Conservation (phyloP, 495 filamentous ascomycete species). For the Penicillium angulare region DNA sequence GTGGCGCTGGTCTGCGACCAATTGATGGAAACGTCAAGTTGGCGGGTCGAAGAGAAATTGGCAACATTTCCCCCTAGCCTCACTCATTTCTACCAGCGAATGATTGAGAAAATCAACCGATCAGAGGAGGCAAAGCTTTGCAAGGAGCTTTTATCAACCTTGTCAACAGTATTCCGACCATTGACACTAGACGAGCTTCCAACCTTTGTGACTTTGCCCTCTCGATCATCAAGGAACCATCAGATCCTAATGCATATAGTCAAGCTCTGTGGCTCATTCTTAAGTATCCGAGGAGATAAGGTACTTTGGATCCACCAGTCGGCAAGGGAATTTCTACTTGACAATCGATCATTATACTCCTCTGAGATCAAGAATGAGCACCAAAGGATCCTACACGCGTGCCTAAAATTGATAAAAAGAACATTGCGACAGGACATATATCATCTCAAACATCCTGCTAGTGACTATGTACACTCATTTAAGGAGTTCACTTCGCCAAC, state of each 20-base stretch:
- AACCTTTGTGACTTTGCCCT: constrained; percentile 14
- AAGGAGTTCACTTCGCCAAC: constrained; percentile 1
- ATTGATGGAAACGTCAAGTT: constrained; percentile 4
- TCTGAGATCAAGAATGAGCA: constrained; percentile 21
- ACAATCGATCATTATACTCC: background rate
- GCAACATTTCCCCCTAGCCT: constrained; percentile 13
- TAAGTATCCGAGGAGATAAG: constrained; percentile 19
- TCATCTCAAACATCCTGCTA: constrained; percentile 8
- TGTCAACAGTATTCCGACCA: constrained; percentile 23
- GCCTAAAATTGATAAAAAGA: constrained; percentile 17
- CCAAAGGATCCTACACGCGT: constrained; percentile 26
- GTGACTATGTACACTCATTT: no score
- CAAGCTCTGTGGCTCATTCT: constrained; percentile 16
- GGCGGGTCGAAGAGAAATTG: constrained; percentile 3
- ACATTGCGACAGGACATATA: constrained; percentile 22
- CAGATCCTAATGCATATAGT: constrained; percentile 10
- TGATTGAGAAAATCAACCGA: constrained; percentile 9
- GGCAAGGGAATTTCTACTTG: constrained; percentile 36
- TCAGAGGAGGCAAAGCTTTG: constrained; percentile 5
- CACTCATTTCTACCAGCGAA: constrained; percentile 10
- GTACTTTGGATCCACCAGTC: constrained; percentile 46
- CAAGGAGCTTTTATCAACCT: constrained; percentile 15
- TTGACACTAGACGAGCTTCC: constrained; percentile 24
- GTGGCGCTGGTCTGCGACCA: constrained; percentile 27
- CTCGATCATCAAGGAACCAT: background rate